Conservation (phyloP, 2,329 filamentous ascomycete genomes). For the Magnaporthiopsis rhizophila region DNA sequence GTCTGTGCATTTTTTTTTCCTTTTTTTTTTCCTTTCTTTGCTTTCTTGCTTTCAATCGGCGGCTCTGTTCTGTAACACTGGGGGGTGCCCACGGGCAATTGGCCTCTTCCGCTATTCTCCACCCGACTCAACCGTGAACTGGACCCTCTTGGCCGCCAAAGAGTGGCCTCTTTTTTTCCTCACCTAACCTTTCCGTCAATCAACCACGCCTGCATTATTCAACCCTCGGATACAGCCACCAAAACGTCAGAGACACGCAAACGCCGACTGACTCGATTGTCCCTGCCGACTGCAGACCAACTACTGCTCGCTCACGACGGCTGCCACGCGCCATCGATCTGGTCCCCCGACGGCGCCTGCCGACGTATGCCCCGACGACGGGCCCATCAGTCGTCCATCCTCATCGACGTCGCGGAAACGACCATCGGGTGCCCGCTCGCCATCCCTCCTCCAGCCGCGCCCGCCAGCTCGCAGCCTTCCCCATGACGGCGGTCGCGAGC, state of each 20-base stretch:
- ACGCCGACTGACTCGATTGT: background rate
- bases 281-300: background rate
- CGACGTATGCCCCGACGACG: background rate
- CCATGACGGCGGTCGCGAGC: conserved; percentile 62
- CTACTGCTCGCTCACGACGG: conserved; percentile 6
- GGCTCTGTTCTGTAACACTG: background rate
- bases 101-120: background rate
- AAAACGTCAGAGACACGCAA: background rate
- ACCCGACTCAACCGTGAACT: background rate
- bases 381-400: background rate
- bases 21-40: conserved; percentile 6
- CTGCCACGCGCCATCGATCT: conserved; percentile 9
- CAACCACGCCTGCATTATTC: background rate
- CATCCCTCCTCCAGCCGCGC: background rate
- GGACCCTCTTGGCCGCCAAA: background rate
- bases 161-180: background rate
- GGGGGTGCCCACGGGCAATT: background rate
- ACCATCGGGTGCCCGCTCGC: conserved; percentile 4
- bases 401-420: conserved; percentile 7
- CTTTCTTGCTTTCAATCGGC: conserved; percentile 8
- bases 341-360: background rate
- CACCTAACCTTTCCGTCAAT: background rate
- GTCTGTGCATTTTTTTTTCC: background rate
- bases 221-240: background rate
- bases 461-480: conserved; percentile 22